Conservation (phyloP, 2,329 filamentous ascomycete species). For the Xylaria multiplex region DNA sequence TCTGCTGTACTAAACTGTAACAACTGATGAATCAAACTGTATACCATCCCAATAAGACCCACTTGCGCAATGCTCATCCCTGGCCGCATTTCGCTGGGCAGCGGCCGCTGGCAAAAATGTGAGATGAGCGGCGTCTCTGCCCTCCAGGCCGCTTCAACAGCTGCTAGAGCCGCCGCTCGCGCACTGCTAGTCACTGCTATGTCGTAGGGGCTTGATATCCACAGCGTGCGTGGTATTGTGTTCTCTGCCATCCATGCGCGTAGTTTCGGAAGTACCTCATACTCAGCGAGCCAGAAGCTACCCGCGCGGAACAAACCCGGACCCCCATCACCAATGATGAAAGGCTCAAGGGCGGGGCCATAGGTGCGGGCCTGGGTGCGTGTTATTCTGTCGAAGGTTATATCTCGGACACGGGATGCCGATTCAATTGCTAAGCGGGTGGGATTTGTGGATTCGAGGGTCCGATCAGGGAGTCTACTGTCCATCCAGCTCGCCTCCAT, state of each 20-base stretch:
- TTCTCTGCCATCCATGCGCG: slow-evolving; percentile 27
- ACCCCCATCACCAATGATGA: slow-evolving; percentile 32
- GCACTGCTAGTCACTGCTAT: slow-evolving; percentile 26
- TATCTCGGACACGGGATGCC: slow-evolving; percentile 18
- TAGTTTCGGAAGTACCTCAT: slow-evolving; percentile 30
- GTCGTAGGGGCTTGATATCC: slow-evolving; percentile 37
- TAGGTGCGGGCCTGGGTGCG: slow-evolving; percentile 26
- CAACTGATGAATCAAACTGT: slow-evolving; percentile 32
- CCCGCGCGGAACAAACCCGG: slow-evolving; percentile 12
- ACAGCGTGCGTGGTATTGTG: slow-evolving; percentile 24
- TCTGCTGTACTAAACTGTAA: slow-evolving; percentile 26
- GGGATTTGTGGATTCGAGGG: neutral
- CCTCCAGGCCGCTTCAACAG: slow-evolving; percentile 22
- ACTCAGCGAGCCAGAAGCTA: slow-evolving; percentile 32
- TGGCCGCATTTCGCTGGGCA: slow-evolving; percentile 1
- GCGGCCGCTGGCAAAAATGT: slow-evolving; percentile 33
- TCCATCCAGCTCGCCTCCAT: slow-evolving; percentile 19
- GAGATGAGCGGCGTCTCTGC: slow-evolving; percentile 37
- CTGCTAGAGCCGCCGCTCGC: slow-evolving; percentile 31
- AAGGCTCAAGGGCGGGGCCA: slow-evolving; percentile 9
- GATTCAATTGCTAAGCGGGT: slow-evolving; percentile 5
- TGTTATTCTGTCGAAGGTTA: slow-evolving; percentile 4
- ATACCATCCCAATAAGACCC: slow-evolving; percentile 32
- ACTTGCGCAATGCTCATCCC: slow-evolving; percentile 27
- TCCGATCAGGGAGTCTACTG: neutral